These are phyloP conservation scores for Rhizophagus sp. DNA, from an alignment of 192 early-diverging fungal species.

Conservation along the genomic window DNA sequence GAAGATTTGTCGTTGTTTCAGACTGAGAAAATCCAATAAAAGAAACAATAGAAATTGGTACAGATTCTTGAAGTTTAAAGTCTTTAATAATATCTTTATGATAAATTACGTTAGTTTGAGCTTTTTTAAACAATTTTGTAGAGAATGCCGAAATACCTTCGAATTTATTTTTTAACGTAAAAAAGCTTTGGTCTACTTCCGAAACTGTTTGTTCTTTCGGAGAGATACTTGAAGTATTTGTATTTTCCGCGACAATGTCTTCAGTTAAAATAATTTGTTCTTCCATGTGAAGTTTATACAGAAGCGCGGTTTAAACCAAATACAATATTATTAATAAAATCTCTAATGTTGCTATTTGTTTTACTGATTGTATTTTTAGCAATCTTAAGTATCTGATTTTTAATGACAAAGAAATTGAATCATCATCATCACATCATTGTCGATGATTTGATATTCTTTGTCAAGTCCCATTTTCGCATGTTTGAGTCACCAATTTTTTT, in stretches of 20 bases:
- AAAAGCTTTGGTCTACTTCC: background rate
- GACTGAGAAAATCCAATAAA: constrained; percentile 22
- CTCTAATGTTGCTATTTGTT: too few species aligned
- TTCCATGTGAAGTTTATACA: background rate
- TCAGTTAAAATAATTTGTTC: background rate
- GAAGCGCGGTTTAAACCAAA: too few species aligned
- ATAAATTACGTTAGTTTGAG: background rate
- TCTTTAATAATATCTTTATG: background rate
- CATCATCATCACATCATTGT: too few species aligned
- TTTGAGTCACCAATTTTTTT: too few species aligned
- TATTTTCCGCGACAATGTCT: background rate
- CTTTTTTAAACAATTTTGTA: background rate
- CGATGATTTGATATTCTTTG: too few species aligned
- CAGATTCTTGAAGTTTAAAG: background rate
- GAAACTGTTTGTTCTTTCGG: background rate
- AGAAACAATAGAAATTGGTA: constrained; percentile 17
- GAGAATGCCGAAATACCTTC: background rate
- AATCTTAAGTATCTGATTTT: too few species aligned
- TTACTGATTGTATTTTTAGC: too few species aligned
- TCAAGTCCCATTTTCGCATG: too few species aligned
- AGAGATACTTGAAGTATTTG: background rate
- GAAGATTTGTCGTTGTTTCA: constrained; percentile 20
- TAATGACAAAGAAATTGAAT: too few species aligned
- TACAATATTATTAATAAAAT: too few species aligned
- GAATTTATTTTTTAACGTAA: background rate